These are phyloP conservation scores for Clavariopsis aquatica DNA, from an alignment of 495 filamentous ascomycete species.

Conservation along the genomic window DNA sequence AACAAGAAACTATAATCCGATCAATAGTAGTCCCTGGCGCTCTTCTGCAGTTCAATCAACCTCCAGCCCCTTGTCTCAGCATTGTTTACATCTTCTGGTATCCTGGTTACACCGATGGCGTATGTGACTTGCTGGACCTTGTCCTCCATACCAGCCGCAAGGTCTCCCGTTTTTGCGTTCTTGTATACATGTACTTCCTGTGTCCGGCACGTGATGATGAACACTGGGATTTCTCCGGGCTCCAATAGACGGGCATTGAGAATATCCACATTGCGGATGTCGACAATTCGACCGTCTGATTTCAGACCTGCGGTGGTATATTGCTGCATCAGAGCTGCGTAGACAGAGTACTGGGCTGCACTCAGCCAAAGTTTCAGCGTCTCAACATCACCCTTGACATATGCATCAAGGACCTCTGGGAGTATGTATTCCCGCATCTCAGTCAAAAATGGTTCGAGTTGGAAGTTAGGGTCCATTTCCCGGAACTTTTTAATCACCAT, in stretches of 20 bases:
- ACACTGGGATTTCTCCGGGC: slow-evolving; percentile 95
- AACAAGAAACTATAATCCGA: background rate
- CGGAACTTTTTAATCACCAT: slow-evolving; percentile 96
- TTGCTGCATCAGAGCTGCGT: slow-evolving; percentile 89
- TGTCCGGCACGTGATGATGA: slow-evolving; percentile 94
- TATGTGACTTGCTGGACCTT: slow-evolving; percentile 97
- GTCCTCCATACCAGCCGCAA: slow-evolving; percentile 98
- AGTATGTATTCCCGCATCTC: slow-evolving; percentile 98
- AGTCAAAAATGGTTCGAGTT: slow-evolving; percentile 87
- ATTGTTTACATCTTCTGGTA: slow-evolving; percentile 94
- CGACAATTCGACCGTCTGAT: slow-evolving; percentile 90
- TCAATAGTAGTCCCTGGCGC: slow-evolving; percentile 91
- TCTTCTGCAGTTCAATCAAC: slow-evolving; percentile 98
- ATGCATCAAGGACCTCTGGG: slow-evolving; percentile 95
- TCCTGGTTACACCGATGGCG: slow-evolving; percentile 89
- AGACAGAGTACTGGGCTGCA: slow-evolving; percentile 91
- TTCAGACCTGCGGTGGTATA: slow-evolving; percentile 90
- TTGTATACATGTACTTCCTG: slow-evolving; percentile 97
- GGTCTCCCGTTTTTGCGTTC: slow-evolving; percentile 81
- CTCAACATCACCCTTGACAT: slow-evolving; percentile 92
- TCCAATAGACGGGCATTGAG: slow-evolving; percentile 86
- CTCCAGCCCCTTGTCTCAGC: slow-evolving; percentile 95
- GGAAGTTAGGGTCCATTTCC: slow-evolving; percentile 94
- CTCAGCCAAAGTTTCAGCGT: slow-evolving; percentile 92
- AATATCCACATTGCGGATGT: slow-evolving; percentile 92